phyloP scores from a whole-genome alignment of 169 alveolate genomes.

The Plasmodium chabaudi region DNA sequence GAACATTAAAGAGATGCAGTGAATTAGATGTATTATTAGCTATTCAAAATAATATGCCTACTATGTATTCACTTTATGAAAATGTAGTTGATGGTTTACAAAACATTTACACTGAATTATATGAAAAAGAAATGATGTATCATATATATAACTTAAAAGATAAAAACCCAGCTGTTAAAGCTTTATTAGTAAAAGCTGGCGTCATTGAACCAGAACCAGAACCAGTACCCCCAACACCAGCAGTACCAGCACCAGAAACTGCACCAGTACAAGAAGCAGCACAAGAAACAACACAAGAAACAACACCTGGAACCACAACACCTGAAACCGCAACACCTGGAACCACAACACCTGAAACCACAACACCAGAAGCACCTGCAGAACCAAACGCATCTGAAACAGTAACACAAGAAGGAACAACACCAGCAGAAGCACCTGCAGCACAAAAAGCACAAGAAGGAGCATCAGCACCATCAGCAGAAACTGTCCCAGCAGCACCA shows the following conservation, averaged over 20 bases:
- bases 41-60: constrained; percentile 37
- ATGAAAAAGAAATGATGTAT: constrained; percentile 39
- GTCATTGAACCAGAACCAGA: constrained; percentile 4
- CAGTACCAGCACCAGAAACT: not conserved
- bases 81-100: not conserved
- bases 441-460: not conserved
- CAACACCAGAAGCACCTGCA: no score
- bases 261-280: not conserved
- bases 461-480: not conserved
- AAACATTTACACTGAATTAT: constrained; percentile 8
- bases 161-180: not conserved
- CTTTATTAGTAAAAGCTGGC: not conserved
- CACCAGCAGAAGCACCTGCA: not conserved
- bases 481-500: not conserved
- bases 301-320: not conserved
- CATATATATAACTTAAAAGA: constrained; percentile 18
- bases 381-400: no score
- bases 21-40: constrained; percentile 25
- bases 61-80: constrained; percentile 54
- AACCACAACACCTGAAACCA: not conserved
- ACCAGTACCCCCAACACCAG: not conserved
- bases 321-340: not conserved
- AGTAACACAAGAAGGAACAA: no score
- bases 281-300: not conserved
- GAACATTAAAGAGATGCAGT: not conserved